Conservation (phyloP, 1,284 basidiomycete species). For the Tilletia setariae region DNA sequence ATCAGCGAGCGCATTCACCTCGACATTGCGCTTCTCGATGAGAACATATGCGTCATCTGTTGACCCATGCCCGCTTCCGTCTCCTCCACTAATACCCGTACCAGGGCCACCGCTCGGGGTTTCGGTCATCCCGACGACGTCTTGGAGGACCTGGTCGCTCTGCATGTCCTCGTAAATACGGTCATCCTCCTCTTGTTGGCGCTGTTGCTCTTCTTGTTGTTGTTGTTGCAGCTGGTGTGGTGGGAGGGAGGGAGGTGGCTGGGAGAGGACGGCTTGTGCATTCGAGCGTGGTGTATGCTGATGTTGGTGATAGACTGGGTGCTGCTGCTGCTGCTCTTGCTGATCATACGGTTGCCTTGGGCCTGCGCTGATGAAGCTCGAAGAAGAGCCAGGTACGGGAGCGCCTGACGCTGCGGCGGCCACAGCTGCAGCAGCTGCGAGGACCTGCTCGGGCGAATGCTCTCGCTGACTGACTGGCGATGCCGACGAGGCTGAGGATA, state of each 20-base stretch:
- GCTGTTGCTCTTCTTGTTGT: background rate
- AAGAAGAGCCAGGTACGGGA: background rate
- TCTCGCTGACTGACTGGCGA: background rate
- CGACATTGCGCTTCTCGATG: constrained; percentile 62
- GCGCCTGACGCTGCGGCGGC: background rate
- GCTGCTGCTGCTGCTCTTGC: background rate
- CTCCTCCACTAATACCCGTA: constrained; percentile 4
- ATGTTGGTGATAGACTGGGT: background rate
- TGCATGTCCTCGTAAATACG: background rate
- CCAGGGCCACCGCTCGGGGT: background rate
- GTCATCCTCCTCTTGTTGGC: background rate
- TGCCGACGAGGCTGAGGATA: too few relatives aligned
- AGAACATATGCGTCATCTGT: constrained; percentile 60
- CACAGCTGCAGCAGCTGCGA: background rate
- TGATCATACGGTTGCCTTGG: background rate
- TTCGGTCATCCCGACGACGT: background rate
- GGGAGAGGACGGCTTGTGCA: too few relatives aligned
- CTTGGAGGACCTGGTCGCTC: background rate
- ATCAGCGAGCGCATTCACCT: constrained; percentile 62
- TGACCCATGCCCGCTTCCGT: constrained; percentile 42
- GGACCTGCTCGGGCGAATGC: background rate
- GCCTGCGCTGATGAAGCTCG: too few relatives aligned
- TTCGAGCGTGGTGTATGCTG: too few relatives aligned
- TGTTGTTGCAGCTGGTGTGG: background rate
- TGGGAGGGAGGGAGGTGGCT: background rate